phyloP scores from a whole-genome alignment of 2,329 filamentous ascomycete species.

The Xylogone sp. region DNA sequence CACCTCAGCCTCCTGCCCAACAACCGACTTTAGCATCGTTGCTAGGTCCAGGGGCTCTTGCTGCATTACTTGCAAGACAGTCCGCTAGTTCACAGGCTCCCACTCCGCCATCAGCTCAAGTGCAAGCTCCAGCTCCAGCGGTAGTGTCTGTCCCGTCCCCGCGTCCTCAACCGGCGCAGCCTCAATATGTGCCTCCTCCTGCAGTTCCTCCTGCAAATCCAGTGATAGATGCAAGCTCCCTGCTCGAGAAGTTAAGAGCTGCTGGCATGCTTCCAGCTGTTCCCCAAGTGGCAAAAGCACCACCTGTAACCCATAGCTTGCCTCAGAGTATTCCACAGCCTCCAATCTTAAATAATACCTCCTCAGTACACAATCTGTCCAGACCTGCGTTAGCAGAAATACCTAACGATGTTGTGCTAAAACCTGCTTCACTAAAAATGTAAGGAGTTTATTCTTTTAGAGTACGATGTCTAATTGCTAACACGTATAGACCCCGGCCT shows the following conservation, averaged over 20 bases:
- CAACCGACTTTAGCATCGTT: constrained; percentile 50
- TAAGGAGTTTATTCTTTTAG: constrained; percentile 41
- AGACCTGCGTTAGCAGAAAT: constrained; percentile 22
- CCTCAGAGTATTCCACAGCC: neutral
- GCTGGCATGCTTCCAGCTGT: constrained; percentile 59
- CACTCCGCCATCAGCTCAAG: constrained; percentile 35
- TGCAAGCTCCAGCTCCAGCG: constrained; percentile 33
- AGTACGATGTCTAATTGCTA: constrained; percentile 6
- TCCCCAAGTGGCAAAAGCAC: constrained; percentile 36
- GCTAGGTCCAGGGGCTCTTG: constrained; percentile 43
- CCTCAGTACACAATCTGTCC: constrained; percentile 7
- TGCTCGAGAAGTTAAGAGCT: constrained; percentile 65
- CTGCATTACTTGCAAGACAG: constrained; percentile 52
- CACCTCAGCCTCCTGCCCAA: constrained; percentile 18
- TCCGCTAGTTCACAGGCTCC: constrained; percentile 45
- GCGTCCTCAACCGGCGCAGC: constrained; percentile 34
- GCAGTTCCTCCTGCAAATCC: constrained; percentile 33
- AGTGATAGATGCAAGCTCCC: constrained; percentile 39
- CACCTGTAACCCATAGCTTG: constrained; percentile 5
- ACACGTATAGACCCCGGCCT: constrained; percentile 58
- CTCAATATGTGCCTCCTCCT: constrained; percentile 25
- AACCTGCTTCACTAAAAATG: constrained; percentile 68
- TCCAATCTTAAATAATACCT: constrained; percentile 7
- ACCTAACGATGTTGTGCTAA: constrained; percentile 53
- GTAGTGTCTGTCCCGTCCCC: constrained; percentile 45